Conservation (phyloP, 1,139 yeast genomes). For the Kurtzmaniella quercitrusa region DNA sequence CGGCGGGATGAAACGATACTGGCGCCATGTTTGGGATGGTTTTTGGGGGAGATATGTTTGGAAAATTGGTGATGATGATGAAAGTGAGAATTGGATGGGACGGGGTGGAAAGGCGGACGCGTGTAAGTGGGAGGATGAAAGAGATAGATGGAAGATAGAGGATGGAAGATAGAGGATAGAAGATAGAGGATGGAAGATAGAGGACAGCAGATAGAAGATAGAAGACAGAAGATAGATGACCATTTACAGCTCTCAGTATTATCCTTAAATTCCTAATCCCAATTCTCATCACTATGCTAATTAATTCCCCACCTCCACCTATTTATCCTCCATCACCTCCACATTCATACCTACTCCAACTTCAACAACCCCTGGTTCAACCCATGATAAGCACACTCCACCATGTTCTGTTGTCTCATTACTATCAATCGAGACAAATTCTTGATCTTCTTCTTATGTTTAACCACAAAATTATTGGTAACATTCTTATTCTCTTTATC, state of each 20-base stretch:
- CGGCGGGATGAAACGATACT: slow-evolving; percentile 11
- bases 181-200: no score
- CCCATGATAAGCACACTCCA: slow-evolving; percentile 46
- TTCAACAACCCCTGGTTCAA: slow-evolving; percentile 22
- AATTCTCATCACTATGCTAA: no score
- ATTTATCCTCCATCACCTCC: neutral
- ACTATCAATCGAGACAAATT: slow-evolving; percentile 43
- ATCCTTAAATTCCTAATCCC: no score
- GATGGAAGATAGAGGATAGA: no score
- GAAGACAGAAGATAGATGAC: no score
- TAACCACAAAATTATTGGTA: slow-evolving; percentile 27
- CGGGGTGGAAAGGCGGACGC: neutral
- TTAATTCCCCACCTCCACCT: no score
- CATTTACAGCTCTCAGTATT: no score
- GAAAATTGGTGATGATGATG: neutral
- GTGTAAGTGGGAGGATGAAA: neutral
- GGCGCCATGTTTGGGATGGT: slow-evolving; percentile 1
- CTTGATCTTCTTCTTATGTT: slow-evolving; percentile 46
- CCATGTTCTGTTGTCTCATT: slow-evolving; percentile 46
- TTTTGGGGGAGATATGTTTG: neutral
- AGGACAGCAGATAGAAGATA: no score
- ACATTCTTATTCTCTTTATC: slow-evolving; percentile 32
- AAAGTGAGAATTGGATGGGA: neutral
- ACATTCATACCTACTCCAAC: slow-evolving; percentile 11
- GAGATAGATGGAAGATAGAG: no score